These are phyloP conservation scores for Candida coleopterorum DNA, from an alignment of 805 yeast genomes.

Conservation along the genomic window DNA sequence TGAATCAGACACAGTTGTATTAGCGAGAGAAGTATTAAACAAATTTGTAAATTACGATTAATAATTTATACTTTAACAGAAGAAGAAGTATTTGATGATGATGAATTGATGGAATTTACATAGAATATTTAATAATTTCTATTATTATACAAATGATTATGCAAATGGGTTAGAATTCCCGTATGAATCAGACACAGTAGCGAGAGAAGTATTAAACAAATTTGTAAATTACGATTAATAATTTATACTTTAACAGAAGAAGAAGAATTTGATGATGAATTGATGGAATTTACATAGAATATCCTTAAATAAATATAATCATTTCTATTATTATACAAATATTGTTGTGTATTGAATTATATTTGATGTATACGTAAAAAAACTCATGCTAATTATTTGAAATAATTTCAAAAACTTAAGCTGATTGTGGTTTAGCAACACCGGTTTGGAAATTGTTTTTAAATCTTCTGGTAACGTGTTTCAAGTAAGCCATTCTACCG, in stretches of 20 bases:
- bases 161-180: slow-evolving; percentile 60
- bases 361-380: slow-evolving; percentile 11
- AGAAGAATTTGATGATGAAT: slow-evolving; percentile 4
- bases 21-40: slow-evolving; percentile 68
- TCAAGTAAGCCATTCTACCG: slow-evolving; percentile 98
- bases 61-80: slow-evolving; percentile 58
- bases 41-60: slow-evolving; percentile 65
- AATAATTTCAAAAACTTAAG: slow-evolving; percentile 37
- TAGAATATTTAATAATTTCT: neutral
- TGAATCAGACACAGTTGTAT: slow-evolving; percentile 57
- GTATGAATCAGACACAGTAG: slow-evolving; percentile 58
- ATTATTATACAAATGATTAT: slow-evolving; percentile 9
- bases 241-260: slow-evolving; percentile 50
- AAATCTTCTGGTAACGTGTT: slow-evolving; percentile 96
- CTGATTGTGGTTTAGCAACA: slow-evolving; percentile 62
- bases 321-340: slow-evolving; percentile 8
- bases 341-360: slow-evolving; percentile 43
- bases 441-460: slow-evolving; percentile 98
- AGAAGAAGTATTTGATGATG: slow-evolving; percentile 7
- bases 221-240: slow-evolving; percentile 69
- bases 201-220: slow-evolving; percentile 64
- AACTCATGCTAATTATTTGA: too few relatives aligned
- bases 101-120: neutral
- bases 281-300: neutral
- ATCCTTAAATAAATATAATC: too few relatives aligned